phyloP scores from a whole-genome alignment of 2,329 filamentous ascomycete genomes.

The Claviceps sp. region DNA sequence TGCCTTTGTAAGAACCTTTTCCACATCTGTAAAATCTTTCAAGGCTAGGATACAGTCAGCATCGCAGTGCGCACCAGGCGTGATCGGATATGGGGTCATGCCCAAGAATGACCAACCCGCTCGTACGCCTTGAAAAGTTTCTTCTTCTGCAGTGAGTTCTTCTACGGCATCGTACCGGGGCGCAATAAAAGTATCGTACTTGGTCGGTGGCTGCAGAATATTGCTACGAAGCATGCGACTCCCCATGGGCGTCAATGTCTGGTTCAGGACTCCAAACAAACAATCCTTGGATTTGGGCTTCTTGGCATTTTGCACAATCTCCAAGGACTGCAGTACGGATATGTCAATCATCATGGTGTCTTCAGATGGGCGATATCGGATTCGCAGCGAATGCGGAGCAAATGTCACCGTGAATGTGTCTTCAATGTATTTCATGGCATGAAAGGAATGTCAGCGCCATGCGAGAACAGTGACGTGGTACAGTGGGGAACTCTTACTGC shows the following conservation, averaged over 20 bases:
- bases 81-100: background rate
- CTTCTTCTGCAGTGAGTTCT: slow-evolving; percentile 68
- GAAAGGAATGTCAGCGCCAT: slow-evolving; percentile 9
- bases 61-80: background rate
- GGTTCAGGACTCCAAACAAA: slow-evolving; percentile 73
- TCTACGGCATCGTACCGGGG: slow-evolving; percentile 71
- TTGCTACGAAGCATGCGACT: slow-evolving; percentile 69
- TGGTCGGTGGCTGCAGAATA: slow-evolving; percentile 77
- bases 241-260: slow-evolving; percentile 82
- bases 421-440: slow-evolving; percentile 76
- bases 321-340: slow-evolving; percentile 72
- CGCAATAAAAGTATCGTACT: slow-evolving; percentile 46
- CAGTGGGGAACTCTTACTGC: slow-evolving; percentile 45
- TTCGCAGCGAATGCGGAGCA: slow-evolving; percentile 33
- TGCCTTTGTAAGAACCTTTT: slow-evolving; percentile 66
- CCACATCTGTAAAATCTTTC: slow-evolving; percentile 62
- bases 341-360: slow-evolving; percentile 94
- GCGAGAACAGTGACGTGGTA: background rate
- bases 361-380: slow-evolving; percentile 78
- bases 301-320: slow-evolving; percentile 78
- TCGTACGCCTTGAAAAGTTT: slow-evolving; percentile 68
- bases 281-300: slow-evolving; percentile 67
- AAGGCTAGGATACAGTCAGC: slow-evolving; percentile 35
- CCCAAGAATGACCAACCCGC: slow-evolving; percentile 34
- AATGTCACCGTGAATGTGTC: slow-evolving; percentile 50